phyloP scores from a whole-genome alignment of 495 filamentous ascomycete genomes.

The Tuber umbilicatum region DNA sequence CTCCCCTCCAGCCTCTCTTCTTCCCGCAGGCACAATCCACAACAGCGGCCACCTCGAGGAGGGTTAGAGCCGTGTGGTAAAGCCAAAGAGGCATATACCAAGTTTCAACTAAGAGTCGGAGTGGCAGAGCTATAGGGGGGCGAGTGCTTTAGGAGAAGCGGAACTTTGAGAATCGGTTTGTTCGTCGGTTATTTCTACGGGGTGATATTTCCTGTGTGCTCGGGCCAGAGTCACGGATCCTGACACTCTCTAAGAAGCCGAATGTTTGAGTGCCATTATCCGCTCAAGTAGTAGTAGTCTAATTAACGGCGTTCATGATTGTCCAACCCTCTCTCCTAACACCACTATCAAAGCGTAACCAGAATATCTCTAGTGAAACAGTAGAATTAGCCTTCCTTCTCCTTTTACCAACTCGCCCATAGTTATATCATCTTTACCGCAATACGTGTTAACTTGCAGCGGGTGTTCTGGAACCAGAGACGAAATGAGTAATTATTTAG shows the following conservation, averaged over 20 bases:
- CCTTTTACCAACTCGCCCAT: not conserved
- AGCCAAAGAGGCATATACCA: not conserved
- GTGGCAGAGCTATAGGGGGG: not conserved
- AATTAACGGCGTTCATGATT: not conserved
- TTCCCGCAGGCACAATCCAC: not conserved
- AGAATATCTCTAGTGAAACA: not conserved
- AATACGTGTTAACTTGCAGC: not conserved
- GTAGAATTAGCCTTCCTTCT: not conserved
- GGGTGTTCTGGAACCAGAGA: not conserved
- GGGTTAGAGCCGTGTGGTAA: not conserved
- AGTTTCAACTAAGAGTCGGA: not conserved
- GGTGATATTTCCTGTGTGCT: not conserved
- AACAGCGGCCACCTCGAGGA: not conserved
- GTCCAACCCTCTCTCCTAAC: not conserved
- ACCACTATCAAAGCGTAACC: not conserved
- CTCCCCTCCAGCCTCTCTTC: not conserved
- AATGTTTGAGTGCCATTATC: not conserved
- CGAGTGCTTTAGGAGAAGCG: not conserved
- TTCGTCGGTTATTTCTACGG: not conserved
- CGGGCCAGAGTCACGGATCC: not conserved
- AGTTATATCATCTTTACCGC: not conserved
- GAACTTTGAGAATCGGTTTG: not conserved
- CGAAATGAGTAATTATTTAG: not conserved
- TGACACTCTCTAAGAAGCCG: not conserved
- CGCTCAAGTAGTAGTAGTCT: not conserved